Evolutionary conservation across 371 early-diverging fungal genomes (phyloP), one percentile per base, ranked within the genome.

Genomic region (Rhizomucor pusillus): DNA sequence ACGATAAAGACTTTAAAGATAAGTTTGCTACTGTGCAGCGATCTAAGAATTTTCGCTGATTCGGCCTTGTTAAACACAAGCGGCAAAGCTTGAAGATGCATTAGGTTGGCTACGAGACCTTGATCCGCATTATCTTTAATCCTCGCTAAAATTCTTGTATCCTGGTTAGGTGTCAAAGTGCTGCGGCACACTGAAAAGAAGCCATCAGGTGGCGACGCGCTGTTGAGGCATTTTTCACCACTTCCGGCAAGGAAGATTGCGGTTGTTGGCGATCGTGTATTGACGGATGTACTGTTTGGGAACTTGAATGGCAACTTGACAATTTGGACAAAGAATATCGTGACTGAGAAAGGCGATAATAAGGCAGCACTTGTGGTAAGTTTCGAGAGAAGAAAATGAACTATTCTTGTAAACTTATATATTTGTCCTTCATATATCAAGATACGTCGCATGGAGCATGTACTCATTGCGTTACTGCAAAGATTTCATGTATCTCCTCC

Each of bases 211-310:
- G 93, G 88, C 0, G 57, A 69, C 2, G 80, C 75, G 25, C 67
- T 94, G 0, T 54, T 57, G 9, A 50, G 50, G 3, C 61, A 63
- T 57, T 18, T 75, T 7, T n/a, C 47, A 25, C 67, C 52, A 22
- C 53, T 64, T 22, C 36, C 56, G 7, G 70, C 85, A 0, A 22
- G 43, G 0, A 59, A 82, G 43, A 75, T 91, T 9, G 91, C 87
- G 0, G 81, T 95, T 46, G 88, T 93, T 0, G 97, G 97, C 6
- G 97, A 96, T 60, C 84, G 97, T 2, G 68, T 94, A 16, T 59
- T 92, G 20, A 97, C 97, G 0, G 97, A 97, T 56, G 72, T 95
- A 0, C 73, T 92, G 5, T 89, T 89, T 80, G 97, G 90, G 1
- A 93, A 94, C 57, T 59, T 74, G 34, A 75, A 81, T 34, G 93